A percentile compares a stretch with the other conserved stretches of the same genome.
phyloP scores from a whole-genome alignment of 2,329 filamentous ascomycete genomes.

The Hymenoscyphus albidus region DNA sequence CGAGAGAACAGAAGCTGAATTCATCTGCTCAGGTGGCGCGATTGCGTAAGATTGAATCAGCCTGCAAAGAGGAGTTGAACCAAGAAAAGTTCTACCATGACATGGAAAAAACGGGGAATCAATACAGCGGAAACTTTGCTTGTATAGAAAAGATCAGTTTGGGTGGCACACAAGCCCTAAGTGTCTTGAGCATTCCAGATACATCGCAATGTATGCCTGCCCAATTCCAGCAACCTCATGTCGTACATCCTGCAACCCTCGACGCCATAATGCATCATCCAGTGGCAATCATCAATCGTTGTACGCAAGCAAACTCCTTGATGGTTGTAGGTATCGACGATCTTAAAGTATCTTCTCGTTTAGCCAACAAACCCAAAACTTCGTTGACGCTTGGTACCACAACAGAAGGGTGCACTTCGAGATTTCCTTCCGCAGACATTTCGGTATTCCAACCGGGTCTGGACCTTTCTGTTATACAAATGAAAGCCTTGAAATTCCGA shows the following conservation, averaged over 20 bases:
- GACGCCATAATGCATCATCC: constrained; percentile 41
- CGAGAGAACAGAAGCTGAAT: constrained; percentile 4
- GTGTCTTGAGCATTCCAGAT: constrained; percentile 10
- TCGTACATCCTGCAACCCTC: constrained; percentile 54
- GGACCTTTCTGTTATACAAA: background rate
- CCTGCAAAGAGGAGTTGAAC: constrained; percentile 8
- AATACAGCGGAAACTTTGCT: constrained; percentile 6
- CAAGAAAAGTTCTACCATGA: constrained; percentile 10
- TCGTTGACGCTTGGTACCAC: constrained; percentile 7
- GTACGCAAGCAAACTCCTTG: constrained; percentile 42
- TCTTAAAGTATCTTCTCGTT: constrained; percentile 29
- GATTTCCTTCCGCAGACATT: background rate
- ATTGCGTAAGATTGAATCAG: constrained; percentile 5
- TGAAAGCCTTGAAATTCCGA: background rate
- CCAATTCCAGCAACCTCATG: constrained; percentile 36
- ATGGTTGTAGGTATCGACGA: constrained; percentile 36
- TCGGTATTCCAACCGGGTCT: constrained; percentile 3
- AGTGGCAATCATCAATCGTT: constrained; percentile 22
- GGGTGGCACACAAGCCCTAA: background rate
- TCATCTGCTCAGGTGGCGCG: constrained; percentile 3
- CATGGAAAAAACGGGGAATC: constrained; percentile 12
- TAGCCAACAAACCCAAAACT: constrained; percentile 8
- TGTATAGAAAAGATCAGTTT: constrained; percentile 4
- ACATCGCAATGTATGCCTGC: constrained; percentile 10
- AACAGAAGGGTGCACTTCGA: background rate